Evolutionary conservation across 2,329 filamentous ascomycete species (phyloP).

Genomic region (Colletotrichum sp.): DNA sequence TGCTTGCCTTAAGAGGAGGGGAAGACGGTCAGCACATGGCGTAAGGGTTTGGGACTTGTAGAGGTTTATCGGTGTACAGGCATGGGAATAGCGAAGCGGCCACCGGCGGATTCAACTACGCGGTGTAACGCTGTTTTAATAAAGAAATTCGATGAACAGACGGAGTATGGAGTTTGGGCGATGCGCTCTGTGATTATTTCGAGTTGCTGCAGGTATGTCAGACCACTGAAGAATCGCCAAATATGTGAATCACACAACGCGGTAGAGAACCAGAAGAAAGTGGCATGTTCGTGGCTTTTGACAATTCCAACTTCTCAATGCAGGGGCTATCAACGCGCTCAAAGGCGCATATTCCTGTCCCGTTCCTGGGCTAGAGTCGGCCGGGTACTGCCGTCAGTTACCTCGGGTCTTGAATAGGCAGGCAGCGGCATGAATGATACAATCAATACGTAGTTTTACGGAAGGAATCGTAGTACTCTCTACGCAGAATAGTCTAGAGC

Average conservation of each 20-base stretch:
- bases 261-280: not conserved
- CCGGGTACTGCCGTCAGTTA: not conserved
- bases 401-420: not conserved
- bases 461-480: not conserved
- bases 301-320: not conserved
- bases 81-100: conserved; percentile 7
- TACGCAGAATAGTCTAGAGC: not conserved
- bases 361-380: not conserved
- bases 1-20: conserved; percentile 87
- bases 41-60: conserved; percentile 26
- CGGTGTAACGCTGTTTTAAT: conserved; percentile 18
- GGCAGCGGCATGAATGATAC: not conserved
- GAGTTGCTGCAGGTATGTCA: no score
- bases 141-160: not conserved
- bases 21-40: conserved; percentile 72
- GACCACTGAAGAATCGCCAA: no score
- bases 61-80: conserved; percentile 12
- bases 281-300: not conserved
- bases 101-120: conserved; percentile 16
- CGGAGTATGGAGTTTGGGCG: not conserved
- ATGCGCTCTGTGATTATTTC: not conserved
- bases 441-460: conserved; percentile 3
- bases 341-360: not conserved
- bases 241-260: not conserved
- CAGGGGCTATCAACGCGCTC: not conserved